phyloP scores from a whole-genome alignment of 1,284 basidiomycete genomes.

The Gastroboletus turbinatus region DNA sequence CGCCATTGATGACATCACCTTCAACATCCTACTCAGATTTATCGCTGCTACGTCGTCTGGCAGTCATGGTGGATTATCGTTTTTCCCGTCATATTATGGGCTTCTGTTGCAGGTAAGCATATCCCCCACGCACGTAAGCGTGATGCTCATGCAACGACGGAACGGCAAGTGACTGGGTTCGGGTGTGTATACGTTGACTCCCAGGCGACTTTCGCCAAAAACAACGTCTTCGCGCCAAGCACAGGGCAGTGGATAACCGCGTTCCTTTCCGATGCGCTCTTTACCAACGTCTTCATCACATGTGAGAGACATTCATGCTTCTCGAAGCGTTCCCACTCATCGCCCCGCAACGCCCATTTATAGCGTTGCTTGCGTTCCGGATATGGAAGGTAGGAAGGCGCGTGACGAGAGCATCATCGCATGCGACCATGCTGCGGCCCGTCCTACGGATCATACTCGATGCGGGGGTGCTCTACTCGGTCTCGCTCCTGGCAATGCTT shows the following conservation, averaged over 20 bases:
- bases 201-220: slow-evolving; percentile 5
- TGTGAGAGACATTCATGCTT: slow-evolving; percentile 7
- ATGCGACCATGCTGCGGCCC: slow-evolving; percentile 12
- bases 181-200: slow-evolving; percentile 9
- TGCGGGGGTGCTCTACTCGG: not conserved
- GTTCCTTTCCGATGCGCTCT: slow-evolving; percentile 18
- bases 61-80: slow-evolving; percentile 16
- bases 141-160: not conserved
- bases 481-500: not conserved
- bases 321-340: not conserved
- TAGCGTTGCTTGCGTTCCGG: not conserved
- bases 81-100: slow-evolving; percentile 15
- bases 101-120: slow-evolving; percentile 10
- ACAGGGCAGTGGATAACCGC: slow-evolving; percentile 25
- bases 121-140: not conserved
- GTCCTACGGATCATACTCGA: slow-evolving; percentile 15
- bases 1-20: not conserved
- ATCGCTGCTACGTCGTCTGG: slow-evolving; percentile 29
- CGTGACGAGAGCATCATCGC: not conserved
- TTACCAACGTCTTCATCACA: slow-evolving; percentile 20
- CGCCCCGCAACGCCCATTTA: not conserved
- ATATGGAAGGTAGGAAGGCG: not conserved
- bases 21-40: slow-evolving; percentile 14
- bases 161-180: slow-evolving; percentile 6
- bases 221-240: slow-evolving; percentile 14